These are phyloP conservation scores for Farysia itapuensis DNA, from an alignment of 1,284 basidiomycete species.

Conservation along the genomic window DNA sequence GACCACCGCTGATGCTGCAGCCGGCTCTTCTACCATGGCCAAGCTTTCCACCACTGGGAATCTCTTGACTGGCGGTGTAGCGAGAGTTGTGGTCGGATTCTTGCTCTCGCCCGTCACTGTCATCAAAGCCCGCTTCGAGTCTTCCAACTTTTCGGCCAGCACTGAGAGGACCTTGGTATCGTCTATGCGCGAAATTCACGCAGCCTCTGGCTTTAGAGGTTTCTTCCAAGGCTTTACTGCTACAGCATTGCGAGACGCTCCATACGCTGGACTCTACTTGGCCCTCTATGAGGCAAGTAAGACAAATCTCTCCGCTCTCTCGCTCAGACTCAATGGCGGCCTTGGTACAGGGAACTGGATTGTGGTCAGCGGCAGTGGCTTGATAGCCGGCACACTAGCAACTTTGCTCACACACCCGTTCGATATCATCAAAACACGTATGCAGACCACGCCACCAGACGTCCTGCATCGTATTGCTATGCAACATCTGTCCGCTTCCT, in stretches of 20 bases:
- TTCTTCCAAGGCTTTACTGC: conserved; percentile 86
- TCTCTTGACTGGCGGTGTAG: conserved; percentile 81
- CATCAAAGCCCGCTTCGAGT: conserved; percentile 74
- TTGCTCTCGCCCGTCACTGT: conserved; percentile 90
- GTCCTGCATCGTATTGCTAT: conserved; percentile 11
- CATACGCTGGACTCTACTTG: conserved; percentile 91
- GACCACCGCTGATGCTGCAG: conserved; percentile 58
- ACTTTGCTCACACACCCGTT: conserved; percentile 58
- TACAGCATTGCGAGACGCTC: conserved; percentile 88
- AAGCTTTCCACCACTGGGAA: conserved; percentile 80
- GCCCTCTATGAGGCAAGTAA: conserved; percentile 72
- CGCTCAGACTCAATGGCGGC: conserved; percentile 2
- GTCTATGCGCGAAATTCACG: conserved; percentile 64
- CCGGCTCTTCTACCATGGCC: conserved; percentile 34
- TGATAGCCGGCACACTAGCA: conserved; percentile 51
- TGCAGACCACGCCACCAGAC: conserved; percentile 48
- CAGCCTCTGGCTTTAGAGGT: conserved; percentile 73
- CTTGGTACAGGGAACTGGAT: conserved; percentile 43
- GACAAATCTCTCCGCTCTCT: conserved; percentile 21
- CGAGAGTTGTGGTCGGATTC: conserved; percentile 82
- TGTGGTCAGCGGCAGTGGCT: conserved; percentile 39
- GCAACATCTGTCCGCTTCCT: neutral
- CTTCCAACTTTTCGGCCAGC: conserved; percentile 46
- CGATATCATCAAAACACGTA: conserved; percentile 58
- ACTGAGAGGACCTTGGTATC: conserved; percentile 45